Percentiles rank a stretch among this genome's conserved stretches.
These are phyloP conservation scores for Fusarium devonianum DNA, from an alignment of 2,329 filamentous ascomycete genomes.

Conservation along the genomic window DNA sequence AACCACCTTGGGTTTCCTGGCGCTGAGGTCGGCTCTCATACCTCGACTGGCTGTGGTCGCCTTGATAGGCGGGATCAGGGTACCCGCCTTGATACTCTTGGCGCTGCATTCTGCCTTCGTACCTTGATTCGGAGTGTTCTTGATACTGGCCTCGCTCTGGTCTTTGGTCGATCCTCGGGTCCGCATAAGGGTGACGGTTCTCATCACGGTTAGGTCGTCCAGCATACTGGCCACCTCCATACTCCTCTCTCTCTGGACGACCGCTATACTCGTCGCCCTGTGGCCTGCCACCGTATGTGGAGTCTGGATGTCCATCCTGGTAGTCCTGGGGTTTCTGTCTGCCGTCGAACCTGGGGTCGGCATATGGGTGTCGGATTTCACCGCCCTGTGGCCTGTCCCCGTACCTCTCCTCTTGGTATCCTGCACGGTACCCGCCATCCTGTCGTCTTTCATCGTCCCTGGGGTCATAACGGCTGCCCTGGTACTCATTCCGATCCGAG, in stretches of 20 bases:
- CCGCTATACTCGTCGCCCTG: not conserved
- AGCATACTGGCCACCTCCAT: not conserved
- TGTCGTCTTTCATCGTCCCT: slow-evolving; percentile 2
- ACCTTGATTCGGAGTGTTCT: slow-evolving; percentile 5
- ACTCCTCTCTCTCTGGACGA: slow-evolving; percentile 6
- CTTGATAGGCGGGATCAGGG: not conserved
- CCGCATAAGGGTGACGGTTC: slow-evolving; percentile 14
- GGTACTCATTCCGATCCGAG: slow-evolving; percentile 11
- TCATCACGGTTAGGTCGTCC: slow-evolving; percentile 3
- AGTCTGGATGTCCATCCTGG: slow-evolving; percentile 16
- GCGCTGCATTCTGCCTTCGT: slow-evolving; percentile 15
- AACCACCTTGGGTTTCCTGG: slow-evolving; percentile 8
- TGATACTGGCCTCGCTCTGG: slow-evolving; percentile 2
- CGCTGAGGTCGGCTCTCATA: slow-evolving; percentile 13
- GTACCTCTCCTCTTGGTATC: slow-evolving; percentile 1
- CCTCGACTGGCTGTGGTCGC: not conserved
- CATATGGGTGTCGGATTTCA: slow-evolving; percentile 22
- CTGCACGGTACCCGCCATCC: slow-evolving; percentile 15
- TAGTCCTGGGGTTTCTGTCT: slow-evolving; percentile 11
- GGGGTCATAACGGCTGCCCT: not conserved
- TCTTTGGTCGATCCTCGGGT: slow-evolving; percentile 16
- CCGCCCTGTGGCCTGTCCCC: slow-evolving; percentile 1
- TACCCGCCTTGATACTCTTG: slow-evolving; percentile 4
- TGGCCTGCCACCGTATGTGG: slow-evolving; percentile 5
- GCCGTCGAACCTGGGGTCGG: slow-evolving; percentile 22